A percentile compares a stretch with the other conserved stretches of the same genome.
Conservation (phyloP, 129 eudicot species). For the Glebionis coronaria region DNA sequence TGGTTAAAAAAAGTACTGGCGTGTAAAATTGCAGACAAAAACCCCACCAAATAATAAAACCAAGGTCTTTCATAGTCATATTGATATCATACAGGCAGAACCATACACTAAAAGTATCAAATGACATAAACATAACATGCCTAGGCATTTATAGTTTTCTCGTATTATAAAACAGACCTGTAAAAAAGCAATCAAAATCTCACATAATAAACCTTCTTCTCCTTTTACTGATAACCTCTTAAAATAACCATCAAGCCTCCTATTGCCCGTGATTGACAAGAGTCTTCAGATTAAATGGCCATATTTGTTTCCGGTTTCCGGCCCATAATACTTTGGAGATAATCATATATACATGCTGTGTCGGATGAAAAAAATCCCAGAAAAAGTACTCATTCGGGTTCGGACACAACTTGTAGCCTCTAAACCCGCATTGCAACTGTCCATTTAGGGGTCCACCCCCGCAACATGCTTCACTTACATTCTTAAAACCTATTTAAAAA, state of each 20-base stretch:
- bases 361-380: slow-evolving; percentile 82
- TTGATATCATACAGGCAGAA: too few species aligned
- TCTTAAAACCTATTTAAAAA: slow-evolving; percentile 34
- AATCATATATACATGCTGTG: slow-evolving; percentile 50
- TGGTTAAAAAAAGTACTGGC: too few species aligned
- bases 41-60: too few species aligned
- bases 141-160: too few species aligned
- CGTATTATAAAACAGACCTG: too few species aligned
- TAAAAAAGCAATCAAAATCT: too few species aligned
- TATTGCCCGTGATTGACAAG: slow-evolving; percentile 19
- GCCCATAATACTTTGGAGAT: slow-evolving; percentile 53
- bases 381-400: slow-evolving; percentile 50
- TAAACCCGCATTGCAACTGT: slow-evolving; percentile 51
- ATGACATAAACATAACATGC: too few species aligned
- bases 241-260: too few species aligned
- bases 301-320: slow-evolving; percentile 31
- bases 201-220: not conserved
- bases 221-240: not conserved
- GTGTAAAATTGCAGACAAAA: too few species aligned
- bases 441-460: slow-evolving; percentile 67
- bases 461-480: slow-evolving; percentile 61
- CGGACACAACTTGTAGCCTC: slow-evolving; percentile 46
- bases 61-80: too few species aligned
- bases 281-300: slow-evolving; percentile 64
- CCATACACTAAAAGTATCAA: too few species aligned